phyloP scores from a whole-genome alignment of 179 eudicot species.

The Beta macrorhiza region DNA sequence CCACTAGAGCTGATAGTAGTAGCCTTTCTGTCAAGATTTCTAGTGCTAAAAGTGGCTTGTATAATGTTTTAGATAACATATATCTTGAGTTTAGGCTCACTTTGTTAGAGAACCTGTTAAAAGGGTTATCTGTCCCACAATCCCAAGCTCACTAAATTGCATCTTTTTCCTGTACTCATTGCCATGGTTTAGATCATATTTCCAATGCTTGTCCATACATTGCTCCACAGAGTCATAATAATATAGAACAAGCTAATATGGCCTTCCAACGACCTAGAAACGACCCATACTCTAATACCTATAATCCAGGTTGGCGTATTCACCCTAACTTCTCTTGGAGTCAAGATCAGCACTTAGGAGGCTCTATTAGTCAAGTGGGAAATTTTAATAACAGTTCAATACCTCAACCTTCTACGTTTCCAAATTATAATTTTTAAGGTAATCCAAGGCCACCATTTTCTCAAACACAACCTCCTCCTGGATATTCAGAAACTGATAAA shows the following conservation, averaged over 20 bases:
- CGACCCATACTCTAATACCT: background rate
- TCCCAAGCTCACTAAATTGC: background rate
- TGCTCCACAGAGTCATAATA: background rate
- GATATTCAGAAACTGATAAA: background rate
- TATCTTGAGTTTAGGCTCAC: background rate
- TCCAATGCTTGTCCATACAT: background rate
- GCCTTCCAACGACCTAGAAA: background rate
- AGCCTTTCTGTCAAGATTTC: too few relatives aligned
- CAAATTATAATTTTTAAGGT: background rate
- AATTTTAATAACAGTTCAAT: background rate
- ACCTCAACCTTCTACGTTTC: background rate
- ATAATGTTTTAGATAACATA: background rate
- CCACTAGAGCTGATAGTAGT: background rate
- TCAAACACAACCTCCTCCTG: background rate
- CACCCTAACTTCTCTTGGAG: conserved; percentile 12
- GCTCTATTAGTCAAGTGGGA: background rate
- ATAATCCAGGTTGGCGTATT: background rate
- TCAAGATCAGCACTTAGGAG: background rate
- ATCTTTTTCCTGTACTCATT: background rate
- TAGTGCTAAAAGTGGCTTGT: background rate
- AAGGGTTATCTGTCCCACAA: background rate
- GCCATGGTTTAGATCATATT: background rate
- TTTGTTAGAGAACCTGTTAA: background rate
- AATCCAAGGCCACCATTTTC: background rate
- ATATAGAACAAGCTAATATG: background rate